Evolutionary conservation across 1,284 basidiomycete species (phyloP).

Genomic region (Coniferiporia sulphurascens): DNA sequence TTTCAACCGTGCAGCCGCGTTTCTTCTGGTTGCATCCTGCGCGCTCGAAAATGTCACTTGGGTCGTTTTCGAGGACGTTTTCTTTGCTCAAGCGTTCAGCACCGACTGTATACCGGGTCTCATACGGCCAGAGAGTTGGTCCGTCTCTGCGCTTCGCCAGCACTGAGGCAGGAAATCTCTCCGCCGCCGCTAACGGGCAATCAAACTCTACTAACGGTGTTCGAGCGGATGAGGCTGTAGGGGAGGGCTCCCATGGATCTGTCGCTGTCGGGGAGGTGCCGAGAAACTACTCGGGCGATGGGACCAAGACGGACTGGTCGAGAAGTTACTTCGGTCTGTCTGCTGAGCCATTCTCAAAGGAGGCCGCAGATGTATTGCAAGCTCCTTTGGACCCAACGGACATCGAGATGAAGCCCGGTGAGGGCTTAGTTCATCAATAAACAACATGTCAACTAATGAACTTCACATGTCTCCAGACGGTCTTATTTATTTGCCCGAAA

Average conservation of each 20-base stretch:
- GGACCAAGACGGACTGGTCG: slow-evolving; percentile 70
- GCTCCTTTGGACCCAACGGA: slow-evolving; percentile 74
- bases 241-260: background rate
- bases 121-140: slow-evolving; percentile 15
- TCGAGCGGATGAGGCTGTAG: slow-evolving; percentile 1
- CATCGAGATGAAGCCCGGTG: slow-evolving; percentile 92
- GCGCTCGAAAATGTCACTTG: background rate
- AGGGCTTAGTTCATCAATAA: slow-evolving; percentile 21
- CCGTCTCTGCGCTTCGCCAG: slow-evolving; percentile 27
- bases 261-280: background rate
- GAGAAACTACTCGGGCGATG: slow-evolving; percentile 9
- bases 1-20: no score
- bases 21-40: background rate
- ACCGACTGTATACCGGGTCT: slow-evolving; percentile 15
- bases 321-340: slow-evolving; percentile 84
- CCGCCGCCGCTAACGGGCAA: slow-evolving; percentile 22
- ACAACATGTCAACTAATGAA: background rate
- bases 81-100: slow-evolving; percentile 4
- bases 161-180: slow-evolving; percentile 20
- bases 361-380: slow-evolving; percentile 70
- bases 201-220: slow-evolving; percentile 20
- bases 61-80: background rate
- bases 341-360: slow-evolving; percentile 71
- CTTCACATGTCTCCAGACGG: slow-evolving; percentile 57
- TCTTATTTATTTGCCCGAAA: slow-evolving; percentile 93